phyloP scores from a whole-genome alignment of 2,329 filamentous ascomycete genomes.

The Monosporascus sp. region DNA sequence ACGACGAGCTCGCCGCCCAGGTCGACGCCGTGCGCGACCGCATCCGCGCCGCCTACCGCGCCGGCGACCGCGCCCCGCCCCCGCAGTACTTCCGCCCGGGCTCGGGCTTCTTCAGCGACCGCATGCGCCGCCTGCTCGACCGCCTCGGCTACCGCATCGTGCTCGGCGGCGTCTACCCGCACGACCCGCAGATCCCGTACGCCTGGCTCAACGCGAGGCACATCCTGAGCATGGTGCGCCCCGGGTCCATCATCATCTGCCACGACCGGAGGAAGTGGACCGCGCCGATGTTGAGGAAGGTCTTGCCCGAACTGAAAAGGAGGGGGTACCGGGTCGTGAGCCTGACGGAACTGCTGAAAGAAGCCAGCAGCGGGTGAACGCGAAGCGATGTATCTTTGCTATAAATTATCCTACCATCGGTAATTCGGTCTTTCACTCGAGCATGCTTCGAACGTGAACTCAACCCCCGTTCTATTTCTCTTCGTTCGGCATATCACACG shows the following conservation, averaged over 20 bases:
- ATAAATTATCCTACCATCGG: too few species aligned
- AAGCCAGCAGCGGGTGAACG: conserved; percentile 11
- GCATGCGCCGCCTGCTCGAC: conserved; percentile 58
- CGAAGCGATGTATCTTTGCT: too few species aligned
- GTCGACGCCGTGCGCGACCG: conserved; percentile 53
- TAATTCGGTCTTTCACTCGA: too few species aligned
- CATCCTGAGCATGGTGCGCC: conserved; percentile 71
- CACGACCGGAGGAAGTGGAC: conserved; percentile 85
- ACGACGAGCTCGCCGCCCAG: conserved; percentile 55
- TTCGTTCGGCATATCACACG: too few species aligned
- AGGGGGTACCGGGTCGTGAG: conserved; percentile 69
- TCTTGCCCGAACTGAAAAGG: conserved; percentile 65
- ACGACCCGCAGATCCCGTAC: conserved; percentile 78
- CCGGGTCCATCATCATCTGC: conserved; percentile 77
- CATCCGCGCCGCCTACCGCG: conserved; percentile 29
- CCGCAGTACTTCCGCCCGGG: conserved; percentile 74
- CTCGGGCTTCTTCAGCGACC: conserved; percentile 71
- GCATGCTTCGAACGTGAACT: too few species aligned
- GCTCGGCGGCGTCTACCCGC: conserved; percentile 81
- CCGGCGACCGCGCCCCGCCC: conserved; percentile 30
- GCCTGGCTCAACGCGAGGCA: conserved; percentile 68
- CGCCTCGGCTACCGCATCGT: conserved; percentile 65
- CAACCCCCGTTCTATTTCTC: too few species aligned
- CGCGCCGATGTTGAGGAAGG: conserved; percentile 65
- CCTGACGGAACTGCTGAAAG: conserved; percentile 59